Conservation (phyloP, 164 flowering plant species). For the Vitis amurensis region DNA sequence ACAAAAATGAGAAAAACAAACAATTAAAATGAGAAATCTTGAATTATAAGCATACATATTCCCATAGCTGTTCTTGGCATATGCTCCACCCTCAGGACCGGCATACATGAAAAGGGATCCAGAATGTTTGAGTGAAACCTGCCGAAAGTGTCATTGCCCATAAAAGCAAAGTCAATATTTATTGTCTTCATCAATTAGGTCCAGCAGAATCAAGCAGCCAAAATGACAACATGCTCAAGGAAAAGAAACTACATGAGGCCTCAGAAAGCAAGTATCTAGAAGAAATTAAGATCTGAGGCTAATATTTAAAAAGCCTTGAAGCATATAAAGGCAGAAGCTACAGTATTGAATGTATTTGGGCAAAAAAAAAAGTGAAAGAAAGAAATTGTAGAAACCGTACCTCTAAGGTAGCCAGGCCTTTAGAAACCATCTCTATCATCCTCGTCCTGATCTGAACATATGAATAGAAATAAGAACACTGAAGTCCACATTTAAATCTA, state of each 20-base stretch:
- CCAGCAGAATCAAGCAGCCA: neutral
- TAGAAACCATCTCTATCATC: constrained; percentile 92
- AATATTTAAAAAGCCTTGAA: no score
- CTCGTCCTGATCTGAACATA: constrained; percentile 64
- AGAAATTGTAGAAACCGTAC: constrained; percentile 27
- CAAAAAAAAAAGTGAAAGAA: neutral
- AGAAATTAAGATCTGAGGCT: neutral
- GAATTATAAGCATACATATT: constrained; percentile 60
- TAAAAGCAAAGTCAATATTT: constrained; percentile 3
- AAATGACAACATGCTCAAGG: neutral
- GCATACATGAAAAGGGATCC: constrained; percentile 99
- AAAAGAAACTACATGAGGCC: neutral
- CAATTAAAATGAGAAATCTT: neutral
- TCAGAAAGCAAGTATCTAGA: neutral
- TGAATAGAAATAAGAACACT: constrained; percentile 1
- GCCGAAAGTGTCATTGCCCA: constrained; percentile 13
- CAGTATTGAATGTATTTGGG: no score
- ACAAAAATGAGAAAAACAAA: neutral
- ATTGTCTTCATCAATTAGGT: neutral
- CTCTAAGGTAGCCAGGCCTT: constrained; percentile 88
- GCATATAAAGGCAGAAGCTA: no score
- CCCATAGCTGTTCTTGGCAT: constrained; percentile 93
- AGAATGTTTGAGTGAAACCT: constrained; percentile 96
- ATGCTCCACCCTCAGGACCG: constrained; percentile 94
- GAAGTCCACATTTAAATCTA: neutral